These are phyloP conservation scores for Phoma herbarum DNA, from an alignment of 2,329 filamentous ascomycete genomes.

Conservation along the genomic window DNA sequence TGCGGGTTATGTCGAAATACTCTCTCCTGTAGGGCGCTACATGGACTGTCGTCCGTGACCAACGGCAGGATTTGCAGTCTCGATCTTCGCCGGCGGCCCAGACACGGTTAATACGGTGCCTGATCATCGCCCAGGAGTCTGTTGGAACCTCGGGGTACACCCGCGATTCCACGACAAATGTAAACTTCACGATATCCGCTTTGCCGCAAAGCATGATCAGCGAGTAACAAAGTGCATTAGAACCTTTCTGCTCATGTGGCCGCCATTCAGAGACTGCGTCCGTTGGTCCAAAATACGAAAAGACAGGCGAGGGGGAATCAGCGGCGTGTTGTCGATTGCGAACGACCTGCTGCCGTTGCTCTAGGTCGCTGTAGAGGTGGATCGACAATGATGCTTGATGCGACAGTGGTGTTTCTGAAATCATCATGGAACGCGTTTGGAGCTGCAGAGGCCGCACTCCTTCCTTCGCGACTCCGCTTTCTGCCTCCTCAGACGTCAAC, in stretches of 20 bases:
- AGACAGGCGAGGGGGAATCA: not conserved
- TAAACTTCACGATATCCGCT: not conserved
- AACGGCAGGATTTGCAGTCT: not conserved
- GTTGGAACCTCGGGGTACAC: not conserved
- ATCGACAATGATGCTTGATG: constrained; percentile 1
- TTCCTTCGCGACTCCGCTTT: constrained; percentile 4
- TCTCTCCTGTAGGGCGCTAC: not conserved
- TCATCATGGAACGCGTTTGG: constrained; percentile 11
- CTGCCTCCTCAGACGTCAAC: constrained; percentile 18
- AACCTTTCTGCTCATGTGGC: not conserved
- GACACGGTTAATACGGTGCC: not conserved
- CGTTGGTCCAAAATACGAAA: constrained; percentile 1
- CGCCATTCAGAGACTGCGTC: not conserved
- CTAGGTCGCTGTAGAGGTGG: not conserved
- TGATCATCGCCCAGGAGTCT: constrained; percentile 4
- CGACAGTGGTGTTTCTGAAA: constrained; percentile 15
- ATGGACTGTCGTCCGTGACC: not conserved
- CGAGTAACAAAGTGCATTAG: not conserved
- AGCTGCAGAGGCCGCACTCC: constrained; percentile 7
- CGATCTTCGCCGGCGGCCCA: not conserved
- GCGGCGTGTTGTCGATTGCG: constrained; percentile 1
- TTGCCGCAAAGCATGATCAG: not conserved
- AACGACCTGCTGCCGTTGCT: not conserved
- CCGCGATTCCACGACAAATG: not conserved
- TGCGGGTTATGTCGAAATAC: not conserved